Evolutionary conservation across 164 flowering plant genomes (phyloP), one percentile per base, ranked within the genome.

Genomic region (Piper longum): DNA sequence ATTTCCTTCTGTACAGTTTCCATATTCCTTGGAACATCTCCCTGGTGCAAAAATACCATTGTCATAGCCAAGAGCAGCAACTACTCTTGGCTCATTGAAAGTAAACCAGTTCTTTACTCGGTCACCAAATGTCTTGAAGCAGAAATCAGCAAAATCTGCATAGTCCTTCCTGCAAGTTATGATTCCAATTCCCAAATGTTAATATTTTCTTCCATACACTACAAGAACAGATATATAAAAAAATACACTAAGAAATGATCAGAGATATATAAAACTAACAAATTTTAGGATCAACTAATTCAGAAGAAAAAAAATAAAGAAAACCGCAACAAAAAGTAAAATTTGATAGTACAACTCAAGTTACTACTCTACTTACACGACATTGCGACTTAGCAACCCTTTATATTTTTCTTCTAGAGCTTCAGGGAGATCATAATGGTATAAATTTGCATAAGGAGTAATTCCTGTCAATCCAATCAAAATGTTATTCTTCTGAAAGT

Each of bases 391-490:
- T 52, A 84, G 54, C 73, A 76, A 69, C 18, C 89, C 89, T 11
- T 26, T 40, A 66, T 87, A 87, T 60, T 70, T 71, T 57, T 78
- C 52, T 72, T 87, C 82, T 7, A 87, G 82, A 11, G 87, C 88
- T 14, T 63, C 17, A 0, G 88, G 95, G 66, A 87, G 84, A 77
- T 87, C 95, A 57, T 85, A 83, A 69, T 87, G 95, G 70, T 82
- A 80, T 3, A 87, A 76, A 72, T 83, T 83, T 60, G 85, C 95
- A 73, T 85, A 87, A 5, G 95, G 90, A 57, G 90, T 87, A 41
- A 85, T 78, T 59, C 93, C 93, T 86, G 54, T 17, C 69, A 57
- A 62, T 36, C 41, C 42, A 45, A 48, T 48, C 14, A 48, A 48
- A 9, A 9, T 48, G 9, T 8, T 9, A 9, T 5, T 5, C 14